These are phyloP conservation scores for Trametes elegans DNA, from an alignment of 768 basidiomycete species.

Conservation along the genomic window DNA sequence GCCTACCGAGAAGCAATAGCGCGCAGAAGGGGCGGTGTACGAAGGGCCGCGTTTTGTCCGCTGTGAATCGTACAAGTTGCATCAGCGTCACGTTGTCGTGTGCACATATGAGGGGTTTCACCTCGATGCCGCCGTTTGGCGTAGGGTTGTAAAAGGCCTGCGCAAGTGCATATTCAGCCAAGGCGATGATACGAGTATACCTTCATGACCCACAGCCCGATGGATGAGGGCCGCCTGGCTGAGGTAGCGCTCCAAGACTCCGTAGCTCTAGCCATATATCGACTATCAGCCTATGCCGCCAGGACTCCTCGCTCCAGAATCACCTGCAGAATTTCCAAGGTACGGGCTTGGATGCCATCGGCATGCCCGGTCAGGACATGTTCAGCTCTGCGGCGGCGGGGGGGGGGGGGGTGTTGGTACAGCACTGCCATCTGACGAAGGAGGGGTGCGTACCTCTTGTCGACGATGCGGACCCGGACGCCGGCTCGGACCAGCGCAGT, in stretches of 20 bases:
- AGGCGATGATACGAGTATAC: constrained; percentile 29
- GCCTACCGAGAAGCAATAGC: constrained; percentile 68
- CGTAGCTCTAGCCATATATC: constrained; percentile 63
- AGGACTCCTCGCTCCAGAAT: no score
- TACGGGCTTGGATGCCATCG: constrained; percentile 55
- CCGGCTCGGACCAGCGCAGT: constrained; percentile 58
- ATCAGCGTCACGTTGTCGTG: no score
- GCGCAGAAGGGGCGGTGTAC: constrained; percentile 57
- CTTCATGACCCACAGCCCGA: no score
- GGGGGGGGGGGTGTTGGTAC: constrained; percentile 13
- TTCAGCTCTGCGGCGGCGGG: constrained; percentile 27
- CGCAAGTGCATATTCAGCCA: background rate
- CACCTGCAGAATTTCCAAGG: constrained; percentile 51
- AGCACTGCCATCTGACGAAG: no score
- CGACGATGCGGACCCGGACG: constrained; percentile 57
- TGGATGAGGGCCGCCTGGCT: constrained; percentile 68
- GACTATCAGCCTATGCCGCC: no score
- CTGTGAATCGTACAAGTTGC: no score
- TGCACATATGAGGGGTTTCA: no score
- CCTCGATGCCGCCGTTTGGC: constrained; percentile 60
- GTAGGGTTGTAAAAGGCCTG: constrained; percentile 78
- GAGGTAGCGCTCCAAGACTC: constrained; percentile 62
- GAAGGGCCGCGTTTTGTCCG: constrained; percentile 61
- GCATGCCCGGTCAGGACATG: constrained; percentile 49
- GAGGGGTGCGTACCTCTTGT: constrained; percentile 45